phyloP scores from a whole-genome alignment of 2,329 filamentous ascomycete genomes.

The Ophiostoma australiae region DNA sequence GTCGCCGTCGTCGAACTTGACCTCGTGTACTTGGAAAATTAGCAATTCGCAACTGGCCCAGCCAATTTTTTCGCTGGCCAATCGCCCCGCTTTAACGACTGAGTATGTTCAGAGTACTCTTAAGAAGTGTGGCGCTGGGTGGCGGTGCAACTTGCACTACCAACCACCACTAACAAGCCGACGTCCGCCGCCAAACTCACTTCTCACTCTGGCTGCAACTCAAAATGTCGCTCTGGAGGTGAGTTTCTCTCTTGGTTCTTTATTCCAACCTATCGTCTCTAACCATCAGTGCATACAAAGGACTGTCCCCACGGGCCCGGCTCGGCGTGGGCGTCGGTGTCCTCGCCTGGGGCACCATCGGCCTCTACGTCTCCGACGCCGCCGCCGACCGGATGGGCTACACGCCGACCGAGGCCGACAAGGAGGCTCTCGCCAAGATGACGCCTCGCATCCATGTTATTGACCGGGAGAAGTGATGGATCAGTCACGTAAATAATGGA shows the following conservation, averaged over 20 bases:
- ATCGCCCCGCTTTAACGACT: not conserved
- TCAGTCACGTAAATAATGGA: not conserved
- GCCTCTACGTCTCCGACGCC: conserved; percentile 67
- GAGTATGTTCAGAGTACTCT: not conserved
- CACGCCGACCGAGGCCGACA: conserved; percentile 68
- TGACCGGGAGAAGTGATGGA: conserved; percentile 41
- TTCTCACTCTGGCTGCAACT: conserved; percentile 2
- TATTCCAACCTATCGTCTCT: conserved; percentile 7
- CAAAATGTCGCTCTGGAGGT: conserved; percentile 33
- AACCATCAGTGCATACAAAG: conserved; percentile 58
- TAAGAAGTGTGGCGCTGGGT: conserved; percentile 14
- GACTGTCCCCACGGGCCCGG: conserved; percentile 65
- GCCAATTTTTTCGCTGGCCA: conserved; percentile 21
- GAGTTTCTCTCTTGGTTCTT: conserved; percentile 15
- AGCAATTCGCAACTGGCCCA: not conserved
- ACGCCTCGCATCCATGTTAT: conserved; percentile 60
- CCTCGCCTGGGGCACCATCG: conserved; percentile 69
- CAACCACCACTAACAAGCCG: not conserved
- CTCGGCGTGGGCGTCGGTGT: conserved; percentile 67
- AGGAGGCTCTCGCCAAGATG: conserved; percentile 56
- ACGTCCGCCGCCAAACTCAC: not conserved
- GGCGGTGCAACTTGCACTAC: conserved; percentile 19
- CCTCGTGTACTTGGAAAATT: not conserved
- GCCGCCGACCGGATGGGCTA: conserved; percentile 70
- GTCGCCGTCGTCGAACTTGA: conserved; percentile 3